Evolutionary conservation across 2,329 filamentous ascomycete species (phyloP), one percentile per base, ranked within the genome.

Genomic region (Alternaria solani): DNA sequence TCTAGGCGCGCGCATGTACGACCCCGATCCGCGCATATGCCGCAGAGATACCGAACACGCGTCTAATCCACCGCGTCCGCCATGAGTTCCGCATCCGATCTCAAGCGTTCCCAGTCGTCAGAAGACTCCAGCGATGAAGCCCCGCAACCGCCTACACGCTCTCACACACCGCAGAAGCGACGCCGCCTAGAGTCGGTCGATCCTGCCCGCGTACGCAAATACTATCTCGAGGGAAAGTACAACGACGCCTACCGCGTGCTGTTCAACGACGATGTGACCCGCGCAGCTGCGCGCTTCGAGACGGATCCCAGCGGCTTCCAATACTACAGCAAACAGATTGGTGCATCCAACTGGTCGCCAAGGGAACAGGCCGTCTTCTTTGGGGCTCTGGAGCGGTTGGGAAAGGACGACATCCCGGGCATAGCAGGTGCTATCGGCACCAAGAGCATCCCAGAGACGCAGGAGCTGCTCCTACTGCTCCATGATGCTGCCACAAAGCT

Each of bases 361-460:
- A 68, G 80, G 1, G 94, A 97, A 72, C 96, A 96, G 73, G 81
- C 85, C 1, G 67, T 81, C 0, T 86, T 97, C 59, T 96, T 92
- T 74, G 81, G 85, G 14, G 85, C 87, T 0, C 76, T 96, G 3
- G 82, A 84, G 1, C 86, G 86, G 0, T 82, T 90, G 2, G 92
- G 92, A 0, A 85, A 81, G 52, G 85, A 88, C 67, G 82, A 93
- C 62, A 69, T 90, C 1, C 78, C 78, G 2, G 86, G 84, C 1
- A 89, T 97, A 56, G 84, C 91, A 1, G 70, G 78, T 8, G 82
- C 85, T 0, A 81, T 97, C 16, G 82, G 82, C 0, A 89, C 87
- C 34, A 98, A 98, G 78, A 89, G 88, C 59, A 85, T 88, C 64
- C 74, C 90, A 8, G 93, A 97, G 78, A 87, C 95, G 34, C 84